phyloP scores from a whole-genome alignment of 1,284 basidiomycete species.

The Neolentinus lepideus region DNA sequence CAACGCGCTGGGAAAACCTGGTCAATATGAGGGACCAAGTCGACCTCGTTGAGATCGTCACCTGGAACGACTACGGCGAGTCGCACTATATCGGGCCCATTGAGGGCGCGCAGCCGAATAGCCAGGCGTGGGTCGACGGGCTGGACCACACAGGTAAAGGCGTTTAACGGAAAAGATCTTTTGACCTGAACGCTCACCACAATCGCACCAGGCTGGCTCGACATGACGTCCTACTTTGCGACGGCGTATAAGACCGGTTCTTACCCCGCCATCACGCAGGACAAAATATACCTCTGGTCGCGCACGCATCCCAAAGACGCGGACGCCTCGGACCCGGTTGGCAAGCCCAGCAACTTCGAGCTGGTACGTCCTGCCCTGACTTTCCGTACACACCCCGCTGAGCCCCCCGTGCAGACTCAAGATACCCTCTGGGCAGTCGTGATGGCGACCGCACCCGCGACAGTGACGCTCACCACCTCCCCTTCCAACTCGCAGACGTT shows the following conservation, averaged over 20 bases:
- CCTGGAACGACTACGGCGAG: constrained; percentile 33
- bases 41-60: constrained; percentile 34
- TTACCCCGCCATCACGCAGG: constrained; percentile 56
- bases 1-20: constrained; percentile 69
- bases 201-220: constrained; percentile 46
- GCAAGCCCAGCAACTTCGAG: constrained; percentile 47
- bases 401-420: constrained; percentile 25
- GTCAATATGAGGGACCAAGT: constrained; percentile 52
- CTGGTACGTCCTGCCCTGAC: constrained; percentile 25
- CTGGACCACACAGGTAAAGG: constrained; percentile 32
- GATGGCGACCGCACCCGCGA: constrained; percentile 48
- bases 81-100: constrained; percentile 49
- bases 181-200: neutral
- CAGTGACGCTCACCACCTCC: constrained; percentile 45
- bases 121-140: constrained; percentile 26
- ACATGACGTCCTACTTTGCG: constrained; percentile 63
- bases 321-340: constrained; percentile 41
- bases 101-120: constrained; percentile 51
- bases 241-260: constrained; percentile 70
- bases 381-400: neutral
- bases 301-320: constrained; percentile 64
- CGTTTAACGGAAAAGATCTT: no score
- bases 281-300: constrained; percentile 68
- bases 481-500: constrained; percentile 38
- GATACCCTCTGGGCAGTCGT: constrained; percentile 65